Evolutionary conservation across 2,329 filamentous ascomycete species (phyloP), one percentile per base, ranked within the genome.

Genomic region (Sporothrix pallida): DNA sequence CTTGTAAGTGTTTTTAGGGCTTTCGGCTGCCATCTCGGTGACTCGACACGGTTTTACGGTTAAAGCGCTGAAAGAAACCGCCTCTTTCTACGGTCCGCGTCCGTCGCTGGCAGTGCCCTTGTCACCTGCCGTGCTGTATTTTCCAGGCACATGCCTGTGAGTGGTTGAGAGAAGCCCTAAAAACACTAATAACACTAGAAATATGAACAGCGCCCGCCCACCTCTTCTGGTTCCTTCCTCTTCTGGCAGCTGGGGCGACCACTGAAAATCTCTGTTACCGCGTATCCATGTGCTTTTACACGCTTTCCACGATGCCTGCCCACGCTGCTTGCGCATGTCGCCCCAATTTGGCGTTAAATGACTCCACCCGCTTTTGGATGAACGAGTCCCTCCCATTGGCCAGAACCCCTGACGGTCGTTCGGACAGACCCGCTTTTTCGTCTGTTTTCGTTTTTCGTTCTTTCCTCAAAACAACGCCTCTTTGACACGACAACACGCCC

Each of bases 391-490:
- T 2, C 4, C 37, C n/a, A 72, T 72, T 72, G 70, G 70, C 12
- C 20, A 0, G 48, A 7, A 17, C 13, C 70, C 70, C 46, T 15
- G 10, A 48, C 23, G 7, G 31, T 7, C 31, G 31, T 5, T 5
- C 31, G 31, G 31, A 37, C 31, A 1, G 23, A 42, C 58, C 70
- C 70, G 20, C 23, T 31, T 42, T 71, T 62, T 44, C 23, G 26
- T 44, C 54, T 37, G 10, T 17, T 69, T 54, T 42, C 26, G 44
- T 42, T 52, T 17, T 31, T 52, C 65, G 12, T n/a, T 65, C 65
- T 60, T 54, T 71, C 65, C 54, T 52, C 58, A 67, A 65, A 71
- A 31, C 70, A 26, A 56, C 54, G 54, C 70, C 70, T 10, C 58
- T 15, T 23, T 2, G n/a, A 23, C 13, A n/a, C 42, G 52, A 15